phyloP scores from a whole-genome alignment of 306 rosid genomes.

The Inga laurina region DNA sequence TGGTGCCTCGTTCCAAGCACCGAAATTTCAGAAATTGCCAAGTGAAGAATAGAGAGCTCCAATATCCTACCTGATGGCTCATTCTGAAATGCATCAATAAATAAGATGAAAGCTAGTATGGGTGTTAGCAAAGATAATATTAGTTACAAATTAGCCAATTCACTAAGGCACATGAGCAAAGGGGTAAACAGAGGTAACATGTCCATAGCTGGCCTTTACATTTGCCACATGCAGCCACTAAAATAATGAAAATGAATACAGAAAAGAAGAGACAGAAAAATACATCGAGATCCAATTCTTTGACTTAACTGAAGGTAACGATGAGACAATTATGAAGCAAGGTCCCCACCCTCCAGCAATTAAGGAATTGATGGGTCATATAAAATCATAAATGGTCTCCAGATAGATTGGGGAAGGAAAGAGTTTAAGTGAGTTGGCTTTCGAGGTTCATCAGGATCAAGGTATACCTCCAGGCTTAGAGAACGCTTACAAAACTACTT shows the following conservation, averaged over 20 bases:
- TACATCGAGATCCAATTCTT: background rate
- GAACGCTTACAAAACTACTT: no score
- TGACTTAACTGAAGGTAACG: background rate
- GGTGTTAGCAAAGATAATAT: conserved; percentile 23
- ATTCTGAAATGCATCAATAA: conserved; percentile 46
- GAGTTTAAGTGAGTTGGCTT: no score
- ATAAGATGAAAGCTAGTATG: conserved; percentile 22
- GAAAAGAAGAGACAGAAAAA: background rate
- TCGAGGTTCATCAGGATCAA: no score
- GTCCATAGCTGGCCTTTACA: conserved; percentile 20
- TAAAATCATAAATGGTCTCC: background rate
- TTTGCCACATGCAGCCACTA: conserved; percentile 15
- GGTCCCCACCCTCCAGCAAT: background rate
- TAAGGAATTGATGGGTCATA: background rate
- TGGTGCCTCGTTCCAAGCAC: conserved; percentile 74
- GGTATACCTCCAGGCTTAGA: no score
- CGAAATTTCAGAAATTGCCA: conserved; percentile 89
- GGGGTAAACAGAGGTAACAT: conserved; percentile 17
- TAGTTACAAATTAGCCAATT: conserved; percentile 12
- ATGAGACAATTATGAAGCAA: background rate
- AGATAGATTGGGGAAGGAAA: background rate
- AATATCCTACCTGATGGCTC: conserved; percentile 81
- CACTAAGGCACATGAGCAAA: background rate
- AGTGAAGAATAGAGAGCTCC: conserved; percentile 92
- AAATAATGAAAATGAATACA: background rate